A percentile compares a stretch with the other conserved stretches of the same genome.
Evolutionary conservation across 83 land plant genomes (phyloP).

Genomic region (Diphasiastrum complanatum): DNA sequence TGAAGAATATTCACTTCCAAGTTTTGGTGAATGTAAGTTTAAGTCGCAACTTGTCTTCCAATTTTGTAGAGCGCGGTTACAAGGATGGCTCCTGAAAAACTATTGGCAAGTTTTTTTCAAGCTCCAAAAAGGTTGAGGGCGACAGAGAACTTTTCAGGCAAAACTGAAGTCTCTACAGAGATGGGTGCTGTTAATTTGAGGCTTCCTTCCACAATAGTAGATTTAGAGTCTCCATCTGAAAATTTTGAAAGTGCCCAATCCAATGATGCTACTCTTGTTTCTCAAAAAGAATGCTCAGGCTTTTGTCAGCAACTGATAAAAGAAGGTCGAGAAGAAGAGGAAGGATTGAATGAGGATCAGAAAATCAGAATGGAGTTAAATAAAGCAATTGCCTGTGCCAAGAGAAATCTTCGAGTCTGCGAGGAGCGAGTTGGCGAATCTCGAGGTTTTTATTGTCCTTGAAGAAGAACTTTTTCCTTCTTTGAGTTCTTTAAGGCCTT

Average conservation of each 20-base stretch:
- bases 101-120: constrained; percentile 24
- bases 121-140: constrained; percentile 26
- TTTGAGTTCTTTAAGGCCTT: background rate
- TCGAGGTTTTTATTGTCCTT: constrained; percentile 30
- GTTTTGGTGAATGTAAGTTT: too few species aligned
- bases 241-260: too few species aligned
- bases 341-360: constrained; percentile 36
- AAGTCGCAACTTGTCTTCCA: too few species aligned
- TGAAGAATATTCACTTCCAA: too few species aligned
- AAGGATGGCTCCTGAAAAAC: constrained; percentile 12
- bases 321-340: background rate
- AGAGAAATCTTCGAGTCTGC: constrained; percentile 51
- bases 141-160: background rate
- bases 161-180: background rate
- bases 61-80: too few species aligned
- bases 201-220: background rate
- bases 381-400: constrained; percentile 50
- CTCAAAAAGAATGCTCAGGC: background rate
- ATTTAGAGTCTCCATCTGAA: too few species aligned
- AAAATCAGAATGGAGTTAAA: constrained; percentile 53
- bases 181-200: background rate
- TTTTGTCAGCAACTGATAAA: background rate
- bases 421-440: constrained; percentile 37
- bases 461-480: background rate
- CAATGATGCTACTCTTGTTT: too few species aligned